These are phyloP conservation scores for Pythium chondricola DNA, from an alignment of 352 stramenopile genomes.

Conservation along the genomic window DNA sequence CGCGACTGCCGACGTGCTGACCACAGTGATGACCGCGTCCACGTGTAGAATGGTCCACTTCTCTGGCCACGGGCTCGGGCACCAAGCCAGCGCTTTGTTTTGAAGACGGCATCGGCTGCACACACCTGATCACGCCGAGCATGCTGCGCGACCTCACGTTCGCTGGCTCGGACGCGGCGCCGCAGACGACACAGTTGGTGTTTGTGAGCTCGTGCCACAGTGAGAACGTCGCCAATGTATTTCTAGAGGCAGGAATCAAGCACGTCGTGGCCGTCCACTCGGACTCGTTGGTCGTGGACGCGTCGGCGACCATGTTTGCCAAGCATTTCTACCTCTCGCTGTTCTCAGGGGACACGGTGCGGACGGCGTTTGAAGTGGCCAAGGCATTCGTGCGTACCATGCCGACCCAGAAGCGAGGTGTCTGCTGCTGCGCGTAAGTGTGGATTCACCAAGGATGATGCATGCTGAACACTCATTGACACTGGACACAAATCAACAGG, in stretches of 20 bases:
- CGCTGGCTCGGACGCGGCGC: slow-evolving; percentile 14
- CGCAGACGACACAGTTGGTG: slow-evolving; percentile 45
- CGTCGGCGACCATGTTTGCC: slow-evolving; percentile 73
- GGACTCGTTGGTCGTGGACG: slow-evolving; percentile 71
- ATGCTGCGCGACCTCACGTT: slow-evolving; percentile 63
- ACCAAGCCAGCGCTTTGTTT: slow-evolving; percentile 64
- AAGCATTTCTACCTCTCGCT: slow-evolving; percentile 83
- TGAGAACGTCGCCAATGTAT: slow-evolving; percentile 78
- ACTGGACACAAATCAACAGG: no score
- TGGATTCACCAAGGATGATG: background rate
- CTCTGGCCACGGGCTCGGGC: slow-evolving; percentile 60
- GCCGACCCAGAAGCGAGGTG: slow-evolving; percentile 48
- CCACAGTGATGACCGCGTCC: slow-evolving; percentile 68
- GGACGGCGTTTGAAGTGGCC: slow-evolving; percentile 68
- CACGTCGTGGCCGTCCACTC: slow-evolving; percentile 87
- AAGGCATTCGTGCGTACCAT: slow-evolving; percentile 57
- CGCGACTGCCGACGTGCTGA: slow-evolving; percentile 67
- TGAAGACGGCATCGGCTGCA: slow-evolving; percentile 63
- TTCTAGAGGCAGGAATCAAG: slow-evolving; percentile 82
- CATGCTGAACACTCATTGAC: no score
- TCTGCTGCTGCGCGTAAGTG: slow-evolving; percentile 76
- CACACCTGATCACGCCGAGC: slow-evolving; percentile 64
- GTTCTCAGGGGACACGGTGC: slow-evolving; percentile 67
- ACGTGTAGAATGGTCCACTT: slow-evolving; percentile 67
- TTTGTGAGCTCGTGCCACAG: slow-evolving; percentile 86